Conservation (phyloP, 2,329 filamentous ascomycete species). For the Sporothrix variecibatus region DNA sequence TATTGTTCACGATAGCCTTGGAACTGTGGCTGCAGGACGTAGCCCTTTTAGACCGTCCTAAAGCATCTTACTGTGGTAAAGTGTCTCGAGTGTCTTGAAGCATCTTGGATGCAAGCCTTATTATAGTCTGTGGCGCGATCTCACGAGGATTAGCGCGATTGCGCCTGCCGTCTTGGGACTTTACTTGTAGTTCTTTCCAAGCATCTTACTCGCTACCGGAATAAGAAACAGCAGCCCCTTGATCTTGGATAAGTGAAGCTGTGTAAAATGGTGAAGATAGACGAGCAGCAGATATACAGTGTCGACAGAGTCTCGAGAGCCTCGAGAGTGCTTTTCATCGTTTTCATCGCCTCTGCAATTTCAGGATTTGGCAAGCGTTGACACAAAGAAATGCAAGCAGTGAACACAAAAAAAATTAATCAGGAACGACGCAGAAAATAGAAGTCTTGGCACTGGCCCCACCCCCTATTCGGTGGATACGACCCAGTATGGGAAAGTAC, state of each 20-base stretch:
- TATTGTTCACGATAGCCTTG: conserved; percentile 7
- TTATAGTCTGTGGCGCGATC: not conserved
- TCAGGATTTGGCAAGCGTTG: not conserved
- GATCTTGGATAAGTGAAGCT: not conserved
- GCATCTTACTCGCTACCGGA: not conserved
- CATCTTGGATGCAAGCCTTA: not conserved
- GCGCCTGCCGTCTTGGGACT: not conserved
- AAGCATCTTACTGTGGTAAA: too few species aligned
- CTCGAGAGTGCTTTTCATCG: not conserved
- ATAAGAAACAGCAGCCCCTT: not conserved
- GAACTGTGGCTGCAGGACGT: not conserved
- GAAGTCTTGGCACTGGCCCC: conserved; percentile 4
- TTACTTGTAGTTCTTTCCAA: too few species aligned
- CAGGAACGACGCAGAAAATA: conserved; percentile 9
- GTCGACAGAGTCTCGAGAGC: too few species aligned
- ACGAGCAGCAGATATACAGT: not conserved
- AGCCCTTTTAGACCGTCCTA: too few species aligned
- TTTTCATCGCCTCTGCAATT: not conserved
- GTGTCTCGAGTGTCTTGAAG: too few species aligned
- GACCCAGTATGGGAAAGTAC: conserved; percentile 5
- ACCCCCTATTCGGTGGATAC: not conserved
- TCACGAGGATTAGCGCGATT: not conserved
- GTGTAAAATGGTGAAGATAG: not conserved
- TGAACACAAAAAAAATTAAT: not conserved
- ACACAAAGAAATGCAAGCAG: not conserved